Evolutionary conservation across 306 rosid genomes (phyloP), one percentile per base, ranked within the genome.

Genomic region (Medicago lupulina): DNA sequence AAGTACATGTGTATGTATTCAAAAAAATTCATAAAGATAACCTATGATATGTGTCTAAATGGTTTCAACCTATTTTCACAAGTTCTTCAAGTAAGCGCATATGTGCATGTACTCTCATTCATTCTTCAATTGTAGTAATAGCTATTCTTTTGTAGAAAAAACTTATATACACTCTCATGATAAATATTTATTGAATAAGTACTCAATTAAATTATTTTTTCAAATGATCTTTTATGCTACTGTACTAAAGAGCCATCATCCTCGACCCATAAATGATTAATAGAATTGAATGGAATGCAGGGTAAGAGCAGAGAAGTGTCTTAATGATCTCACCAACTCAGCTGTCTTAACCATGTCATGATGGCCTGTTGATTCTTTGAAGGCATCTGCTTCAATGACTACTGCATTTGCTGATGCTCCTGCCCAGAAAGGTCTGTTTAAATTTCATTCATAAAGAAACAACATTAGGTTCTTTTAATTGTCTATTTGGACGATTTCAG

Each of bases 271-370:
- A 51, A 64, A 41, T 53, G 44, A 53, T 3, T 39, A 59, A 19
- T 12, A 49, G 49, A 65, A 9, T 11, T 59, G 39, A 3, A 34
- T 75, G 69, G 31, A 69, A 55, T 70, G 71, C 50, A 36, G 43
- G 18, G 28, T 2, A 36, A 64, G 79, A 60, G 65, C 15, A 54
- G 67, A 69, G 69, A 71, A 54, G 53, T 40, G 74, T 80, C 53
- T 79, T 50, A 63, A 71, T 12, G 39, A 40, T 47, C 78, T 86
- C 77, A 90, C 97, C 96, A 92, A 79, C 82, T 94, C 96, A 12
- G 97, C 97, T 53, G 97, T 93, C 79, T 84, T 92, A 76, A 93
- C 90, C 97, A 93, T 93, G 84, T 93, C 97, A 44, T 80, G 84
- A 67, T 91, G 92, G 31, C 97, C 93, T 79, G 90, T 87, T 36